phyloP scores from a whole-genome alignment of 345 rosid species.

The Trapa bicornis region DNA sequence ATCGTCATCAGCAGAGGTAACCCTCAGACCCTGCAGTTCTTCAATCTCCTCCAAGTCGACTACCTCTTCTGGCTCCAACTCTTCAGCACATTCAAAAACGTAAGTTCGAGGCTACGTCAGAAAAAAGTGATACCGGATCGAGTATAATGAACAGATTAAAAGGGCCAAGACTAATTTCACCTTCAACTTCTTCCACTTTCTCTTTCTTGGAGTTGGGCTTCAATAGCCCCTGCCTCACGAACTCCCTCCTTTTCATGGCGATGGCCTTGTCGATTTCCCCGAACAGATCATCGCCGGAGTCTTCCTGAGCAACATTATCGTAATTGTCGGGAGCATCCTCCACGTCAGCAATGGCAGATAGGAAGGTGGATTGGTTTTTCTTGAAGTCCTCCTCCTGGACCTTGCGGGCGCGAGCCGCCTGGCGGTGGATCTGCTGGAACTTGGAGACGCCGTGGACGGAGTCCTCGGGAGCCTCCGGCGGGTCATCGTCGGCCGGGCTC shows the following conservation, averaged over 20 bases:
- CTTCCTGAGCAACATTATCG: not conserved
- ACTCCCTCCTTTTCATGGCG: conserved; percentile 63
- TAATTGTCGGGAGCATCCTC: conserved; percentile 42
- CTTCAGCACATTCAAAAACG: conserved; percentile 27
- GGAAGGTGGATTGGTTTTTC: conserved; percentile 52
- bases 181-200: conserved; percentile 12
- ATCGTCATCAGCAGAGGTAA: conserved; percentile 28
- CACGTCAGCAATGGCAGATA: conserved; percentile 67
- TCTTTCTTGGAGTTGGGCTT: conserved; percentile 25
- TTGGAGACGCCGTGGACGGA: conserved; percentile 72
- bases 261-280: conserved; percentile 82
- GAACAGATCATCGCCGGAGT: conserved; percentile 53
- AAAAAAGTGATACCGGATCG: not conserved
- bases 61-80: conserved; percentile 63
- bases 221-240: conserved; percentile 60
- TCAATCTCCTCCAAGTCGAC: conserved; percentile 79
- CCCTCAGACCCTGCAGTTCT: conserved; percentile 41
- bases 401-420: conserved; percentile 56
- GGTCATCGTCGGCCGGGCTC: conserved; percentile 62
- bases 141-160: not conserved
- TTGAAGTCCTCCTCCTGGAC: conserved; percentile 69
- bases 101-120: too few relatives aligned
- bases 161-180: not conserved
- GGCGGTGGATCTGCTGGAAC: conserved; percentile 65
- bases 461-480: conserved; percentile 87